A percentile compares a stretch with the other conserved stretches of the same genome.
Conservation (phyloP, 2,329 filamentous ascomycete species). For the Ceratocystiopsis sp. region DNA sequence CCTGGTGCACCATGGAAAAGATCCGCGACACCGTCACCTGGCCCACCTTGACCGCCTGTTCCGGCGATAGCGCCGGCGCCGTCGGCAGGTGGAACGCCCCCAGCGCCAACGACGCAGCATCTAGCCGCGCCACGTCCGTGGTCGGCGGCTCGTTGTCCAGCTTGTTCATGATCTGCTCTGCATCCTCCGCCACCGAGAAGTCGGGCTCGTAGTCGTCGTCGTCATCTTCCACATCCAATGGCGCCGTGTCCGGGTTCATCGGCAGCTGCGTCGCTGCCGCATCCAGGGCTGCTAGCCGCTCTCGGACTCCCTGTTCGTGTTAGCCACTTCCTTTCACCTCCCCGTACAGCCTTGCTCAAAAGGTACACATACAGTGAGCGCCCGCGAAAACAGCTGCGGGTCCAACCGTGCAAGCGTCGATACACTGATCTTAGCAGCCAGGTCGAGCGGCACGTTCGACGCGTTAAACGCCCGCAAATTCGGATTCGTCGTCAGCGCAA, state of each 20-base stretch:
- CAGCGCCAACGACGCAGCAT: constrained; percentile 40
- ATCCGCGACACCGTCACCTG: constrained; percentile 60
- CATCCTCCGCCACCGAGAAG: constrained; percentile 59
- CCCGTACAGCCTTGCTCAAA: too few species aligned
- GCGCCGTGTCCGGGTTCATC: constrained; percentile 39
- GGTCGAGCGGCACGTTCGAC: constrained; percentile 53
- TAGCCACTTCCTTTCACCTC: constrained; percentile 8
- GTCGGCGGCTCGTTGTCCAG: constrained; percentile 48
- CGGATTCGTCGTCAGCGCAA: constrained; percentile 63
- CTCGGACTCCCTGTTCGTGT: constrained; percentile 28
- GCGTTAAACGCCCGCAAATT: constrained; percentile 70
- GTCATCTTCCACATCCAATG: constrained; percentile 61
- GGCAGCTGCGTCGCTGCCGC: constrained; percentile 23
- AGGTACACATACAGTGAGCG: constrained; percentile 44
- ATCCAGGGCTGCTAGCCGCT: constrained; percentile 29
- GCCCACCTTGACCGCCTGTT: constrained; percentile 57
- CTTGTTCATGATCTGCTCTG: constrained; percentile 62
- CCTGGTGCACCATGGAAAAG: constrained; percentile 51
- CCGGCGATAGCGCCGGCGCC: constrained; percentile 54
- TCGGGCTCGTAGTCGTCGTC: constrained; percentile 81
- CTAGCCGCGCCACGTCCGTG: constrained; percentile 17
- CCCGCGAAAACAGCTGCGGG: constrained; percentile 48
- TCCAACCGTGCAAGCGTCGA: constrained; percentile 61
- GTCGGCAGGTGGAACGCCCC: constrained; percentile 66
- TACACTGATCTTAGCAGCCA: constrained; percentile 69